Percentiles rank a stretch among this genome's conserved stretches.
Conservation (phyloP, 176 grass and related monocot genomes). For the Hordeum marinum region DNA sequence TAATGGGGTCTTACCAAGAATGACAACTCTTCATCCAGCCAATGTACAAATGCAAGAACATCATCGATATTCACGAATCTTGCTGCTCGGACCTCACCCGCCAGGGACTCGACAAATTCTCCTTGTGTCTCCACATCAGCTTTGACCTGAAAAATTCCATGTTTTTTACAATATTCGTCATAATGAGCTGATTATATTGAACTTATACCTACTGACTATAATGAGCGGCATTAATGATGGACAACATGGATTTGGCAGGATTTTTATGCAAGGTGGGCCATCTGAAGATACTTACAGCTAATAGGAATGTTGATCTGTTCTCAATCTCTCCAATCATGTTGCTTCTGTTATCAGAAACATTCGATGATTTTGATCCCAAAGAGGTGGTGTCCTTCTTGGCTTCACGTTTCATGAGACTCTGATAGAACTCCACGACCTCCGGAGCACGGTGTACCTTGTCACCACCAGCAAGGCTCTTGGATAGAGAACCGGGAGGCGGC, state of each 20-base stretch:
- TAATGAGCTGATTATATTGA: background rate
- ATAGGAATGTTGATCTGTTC: constrained; percentile 86
- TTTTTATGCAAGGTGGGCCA: background rate
- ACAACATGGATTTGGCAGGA: background rate
- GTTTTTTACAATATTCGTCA: constrained; percentile 1
- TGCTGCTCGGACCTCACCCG: constrained; percentile 36
- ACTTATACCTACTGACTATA: background rate
- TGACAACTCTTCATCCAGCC: constrained; percentile 94
- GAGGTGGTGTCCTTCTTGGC: constrained; percentile 70
- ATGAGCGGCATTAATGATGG: background rate
- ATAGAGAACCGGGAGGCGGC: constrained; percentile 48
- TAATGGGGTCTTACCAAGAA: constrained; percentile 65
- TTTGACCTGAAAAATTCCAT: constrained; percentile 68
- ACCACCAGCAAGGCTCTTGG: constrained; percentile 31
- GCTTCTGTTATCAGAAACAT: constrained; percentile 65
- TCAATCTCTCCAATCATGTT: constrained; percentile 96
- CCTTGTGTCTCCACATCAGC: constrained; percentile 96
- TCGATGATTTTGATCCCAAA: constrained; percentile 49
- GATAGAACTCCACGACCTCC: constrained; percentile 90
- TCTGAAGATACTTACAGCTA: constrained; percentile 69
- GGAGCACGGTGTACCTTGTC: constrained; percentile 89
- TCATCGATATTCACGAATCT: constrained; percentile 62
- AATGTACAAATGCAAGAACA: constrained; percentile 74
- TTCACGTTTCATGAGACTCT: constrained; percentile 94
- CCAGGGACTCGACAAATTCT: constrained; percentile 72